Conservation (phyloP, 1,284 basidiomycete genomes). For the Apiotrichum siamense region DNA sequence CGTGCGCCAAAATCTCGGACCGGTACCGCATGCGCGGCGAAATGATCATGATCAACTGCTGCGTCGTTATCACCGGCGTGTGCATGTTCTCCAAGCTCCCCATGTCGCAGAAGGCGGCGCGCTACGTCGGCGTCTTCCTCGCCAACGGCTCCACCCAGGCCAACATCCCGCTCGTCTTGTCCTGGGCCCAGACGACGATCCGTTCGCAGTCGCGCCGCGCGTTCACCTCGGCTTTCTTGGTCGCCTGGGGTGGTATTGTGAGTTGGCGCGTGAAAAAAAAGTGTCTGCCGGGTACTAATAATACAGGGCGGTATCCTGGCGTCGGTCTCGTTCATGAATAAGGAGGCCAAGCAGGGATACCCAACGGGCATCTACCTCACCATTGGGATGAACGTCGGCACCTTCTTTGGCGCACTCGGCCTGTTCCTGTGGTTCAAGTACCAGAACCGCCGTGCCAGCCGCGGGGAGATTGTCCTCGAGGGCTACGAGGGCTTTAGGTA, state of each 20-base stretch:
- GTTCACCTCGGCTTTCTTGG: slow-evolving; percentile 19
- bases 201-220: slow-evolving; percentile 45
- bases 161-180: slow-evolving; percentile 37
- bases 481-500: slow-evolving; percentile 1
- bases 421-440: slow-evolving; percentile 7
- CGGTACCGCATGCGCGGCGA: slow-evolving; percentile 14
- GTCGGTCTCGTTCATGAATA: slow-evolving; percentile 13
- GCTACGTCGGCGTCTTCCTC: slow-evolving; percentile 22
- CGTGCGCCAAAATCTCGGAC: slow-evolving; percentile 43
- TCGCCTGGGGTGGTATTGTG: slow-evolving; percentile 18
- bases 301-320: slow-evolving; percentile 21
- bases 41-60: slow-evolving; percentile 9
- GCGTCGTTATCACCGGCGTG: slow-evolving; percentile 7
- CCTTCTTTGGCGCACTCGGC: neutral
- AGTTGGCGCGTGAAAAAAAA: too few relatives aligned
- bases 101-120: slow-evolving; percentile 3
- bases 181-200: slow-evolving; percentile 47
- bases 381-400: slow-evolving; percentile 7
- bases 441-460: slow-evolving; percentile 13
- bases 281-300: too few relatives aligned
- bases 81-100: slow-evolving; percentile 13
- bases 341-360: slow-evolving; percentile 13
- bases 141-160: slow-evolving; percentile 33
- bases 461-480: slow-evolving; percentile 8
- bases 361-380: slow-evolving; percentile 16